Conservation (phyloP, 2,329 filamentous ascomycete genomes). For the Ophiostoma montium region DNA sequence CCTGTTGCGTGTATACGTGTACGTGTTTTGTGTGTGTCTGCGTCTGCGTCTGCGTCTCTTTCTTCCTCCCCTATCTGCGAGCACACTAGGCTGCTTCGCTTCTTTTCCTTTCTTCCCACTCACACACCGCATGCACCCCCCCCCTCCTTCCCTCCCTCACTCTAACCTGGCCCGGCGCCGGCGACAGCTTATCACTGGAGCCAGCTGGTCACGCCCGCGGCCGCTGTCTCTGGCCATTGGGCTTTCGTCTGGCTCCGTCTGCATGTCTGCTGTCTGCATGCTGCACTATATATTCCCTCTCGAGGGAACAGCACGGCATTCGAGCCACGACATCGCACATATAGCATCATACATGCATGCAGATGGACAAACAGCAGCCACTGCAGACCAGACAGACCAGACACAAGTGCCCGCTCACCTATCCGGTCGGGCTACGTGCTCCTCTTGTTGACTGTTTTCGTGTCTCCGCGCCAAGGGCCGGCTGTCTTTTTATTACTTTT, state of each 20-base stretch:
- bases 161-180: neutral
- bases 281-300: neutral
- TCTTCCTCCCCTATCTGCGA: neutral
- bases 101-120: slow-evolving; percentile 3
- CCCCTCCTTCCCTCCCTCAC: neutral
- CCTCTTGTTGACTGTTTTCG: too few relatives aligned
- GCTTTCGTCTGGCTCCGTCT: neutral
- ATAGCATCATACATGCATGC: neutral
- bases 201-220: slow-evolving; percentile 7
- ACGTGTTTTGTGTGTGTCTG: neutral
- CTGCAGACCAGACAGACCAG: neutral
- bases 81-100: neutral
- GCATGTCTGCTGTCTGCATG: too few relatives aligned
- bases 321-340: slow-evolving; percentile 13
- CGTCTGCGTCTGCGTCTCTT: neutral
- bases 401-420: neutral
- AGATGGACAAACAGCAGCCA: neutral
- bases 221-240: slow-evolving; percentile 1
- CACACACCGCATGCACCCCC: neutral
- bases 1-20: neutral
- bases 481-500: neutral
- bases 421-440: too few relatives aligned
- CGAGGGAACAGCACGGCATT: slow-evolving; percentile 4
- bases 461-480: too few relatives aligned
- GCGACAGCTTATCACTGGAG: slow-evolving; percentile 1